These are phyloP conservation scores for Wickerhamomyces xylosicus DNA, from an alignment of 805 yeast genomes.

Conservation along the genomic window DNA sequence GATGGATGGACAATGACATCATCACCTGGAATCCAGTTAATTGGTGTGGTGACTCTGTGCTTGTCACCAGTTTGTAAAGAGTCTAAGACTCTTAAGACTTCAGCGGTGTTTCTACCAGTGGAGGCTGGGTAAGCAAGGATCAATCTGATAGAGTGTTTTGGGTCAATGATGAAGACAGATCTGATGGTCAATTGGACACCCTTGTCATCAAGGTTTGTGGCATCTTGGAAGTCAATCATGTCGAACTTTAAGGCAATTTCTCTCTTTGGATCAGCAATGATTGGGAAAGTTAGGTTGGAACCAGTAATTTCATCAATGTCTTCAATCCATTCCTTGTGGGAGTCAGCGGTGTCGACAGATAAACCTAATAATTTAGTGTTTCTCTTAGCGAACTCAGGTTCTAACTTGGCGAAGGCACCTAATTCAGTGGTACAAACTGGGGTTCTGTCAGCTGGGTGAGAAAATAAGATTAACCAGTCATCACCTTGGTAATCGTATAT, in stretches of 20 bases:
- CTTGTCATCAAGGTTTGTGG: conserved; percentile 52
- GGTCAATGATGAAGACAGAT: conserved; percentile 65
- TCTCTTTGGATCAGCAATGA: conserved; percentile 55
- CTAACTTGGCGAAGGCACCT: conserved; percentile 64
- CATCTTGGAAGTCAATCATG: conserved; percentile 65
- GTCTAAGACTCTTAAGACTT: conserved; percentile 59
- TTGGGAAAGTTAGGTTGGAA: conserved; percentile 48
- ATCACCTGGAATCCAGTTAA: conserved; percentile 64
- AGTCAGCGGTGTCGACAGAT: conserved; percentile 51
- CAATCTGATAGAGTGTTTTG: conserved; percentile 50
- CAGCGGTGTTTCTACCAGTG: conserved; percentile 70
- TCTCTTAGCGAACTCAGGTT: conserved; percentile 58
- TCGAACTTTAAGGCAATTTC: conserved; percentile 53
- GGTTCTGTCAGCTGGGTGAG: conserved; percentile 73
- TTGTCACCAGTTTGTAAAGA: conserved; percentile 57
- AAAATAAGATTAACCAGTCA: conserved; percentile 58
- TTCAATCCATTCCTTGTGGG: conserved; percentile 59
- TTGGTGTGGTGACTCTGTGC: conserved; percentile 57
- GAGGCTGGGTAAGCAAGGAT: conserved; percentile 64
- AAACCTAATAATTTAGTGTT: conserved; percentile 59
- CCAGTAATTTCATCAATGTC: conserved; percentile 65
- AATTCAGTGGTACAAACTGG: conserved; percentile 75
- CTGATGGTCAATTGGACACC: conserved; percentile 61
- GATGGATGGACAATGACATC: conserved; percentile 67
- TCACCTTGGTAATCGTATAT: conserved; percentile 55